Conservation (phyloP, 345 rosid genomes). For the Citrus australasica region DNA sequence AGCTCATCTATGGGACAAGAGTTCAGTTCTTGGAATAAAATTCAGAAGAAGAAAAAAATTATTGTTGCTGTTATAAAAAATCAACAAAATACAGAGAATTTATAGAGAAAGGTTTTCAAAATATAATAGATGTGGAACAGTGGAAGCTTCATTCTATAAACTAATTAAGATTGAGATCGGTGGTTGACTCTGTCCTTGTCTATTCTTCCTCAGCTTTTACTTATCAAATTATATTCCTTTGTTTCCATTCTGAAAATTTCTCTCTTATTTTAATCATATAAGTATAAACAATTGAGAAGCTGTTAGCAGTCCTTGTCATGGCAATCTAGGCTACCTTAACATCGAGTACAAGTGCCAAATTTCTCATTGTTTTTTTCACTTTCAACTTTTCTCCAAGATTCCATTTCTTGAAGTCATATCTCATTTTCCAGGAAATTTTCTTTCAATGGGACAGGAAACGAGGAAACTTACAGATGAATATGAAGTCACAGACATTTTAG, state of each 20-base stretch:
- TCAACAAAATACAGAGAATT: neutral
- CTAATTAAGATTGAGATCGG: neutral
- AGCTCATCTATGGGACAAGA: too few species aligned
- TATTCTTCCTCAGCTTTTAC: constrained; percentile 16
- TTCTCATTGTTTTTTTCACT: neutral
- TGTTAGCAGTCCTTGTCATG: constrained; percentile 26
- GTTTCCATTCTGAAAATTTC: constrained; percentile 12
- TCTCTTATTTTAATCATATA: constrained; percentile 24
- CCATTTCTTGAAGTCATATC: neutral
- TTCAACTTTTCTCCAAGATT: neutral
- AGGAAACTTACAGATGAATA: constrained; percentile 49
- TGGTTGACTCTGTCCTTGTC: constrained; percentile 31
- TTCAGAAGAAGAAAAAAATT: too few species aligned
- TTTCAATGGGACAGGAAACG: constrained; percentile 47
- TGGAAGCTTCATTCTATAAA: neutral
- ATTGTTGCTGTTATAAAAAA: too few species aligned
- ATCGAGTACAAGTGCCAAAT: neutral
- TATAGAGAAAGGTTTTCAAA: neutral
- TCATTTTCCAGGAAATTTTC: neutral
- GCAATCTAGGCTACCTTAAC: constrained; percentile 8
- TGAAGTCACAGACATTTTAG: constrained; percentile 44
- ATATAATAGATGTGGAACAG: neutral
- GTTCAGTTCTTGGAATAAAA: too few species aligned
- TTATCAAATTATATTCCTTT: constrained; percentile 23
- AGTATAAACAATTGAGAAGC: constrained; percentile 12